Evolutionary conservation across 2,329 filamentous ascomycete genomes (phyloP).

Genomic region (Pseudogymnoascus sp.): DNA sequence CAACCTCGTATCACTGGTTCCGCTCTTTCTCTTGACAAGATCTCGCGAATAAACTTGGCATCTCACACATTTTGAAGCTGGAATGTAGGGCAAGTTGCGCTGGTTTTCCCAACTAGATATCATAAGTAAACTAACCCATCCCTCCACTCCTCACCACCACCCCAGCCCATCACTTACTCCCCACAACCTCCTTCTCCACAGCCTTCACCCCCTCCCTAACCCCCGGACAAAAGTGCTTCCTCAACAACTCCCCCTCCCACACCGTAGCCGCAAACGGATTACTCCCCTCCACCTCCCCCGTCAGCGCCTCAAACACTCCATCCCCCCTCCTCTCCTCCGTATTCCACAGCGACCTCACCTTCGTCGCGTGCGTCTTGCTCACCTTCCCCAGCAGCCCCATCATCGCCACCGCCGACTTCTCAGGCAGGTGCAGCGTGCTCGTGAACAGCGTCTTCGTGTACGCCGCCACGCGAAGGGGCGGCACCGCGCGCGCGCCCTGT

Average conservation of each 20-base stretch:
- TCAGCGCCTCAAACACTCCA: slow-evolving; percentile 69
- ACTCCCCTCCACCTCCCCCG: slow-evolving; percentile 67
- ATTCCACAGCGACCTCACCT: slow-evolving; percentile 81
- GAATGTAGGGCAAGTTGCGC: background rate
- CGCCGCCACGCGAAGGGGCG: slow-evolving; percentile 76
- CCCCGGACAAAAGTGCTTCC: slow-evolving; percentile 77
- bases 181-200: slow-evolving; percentile 51
- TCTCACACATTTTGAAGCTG: background rate
- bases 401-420: slow-evolving; percentile 77
- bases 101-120: slow-evolving; percentile 3
- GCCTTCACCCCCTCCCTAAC: slow-evolving; percentile 66
- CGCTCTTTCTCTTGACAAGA: background rate
- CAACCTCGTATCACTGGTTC: background rate
- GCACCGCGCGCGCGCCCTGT: slow-evolving; percentile 63
- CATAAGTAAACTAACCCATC: background rate
- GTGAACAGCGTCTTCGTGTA: slow-evolving; percentile 90
- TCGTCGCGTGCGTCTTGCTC: slow-evolving; percentile 70
- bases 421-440: slow-evolving; percentile 73
- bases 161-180: slow-evolving; percentile 9
- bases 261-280: slow-evolving; percentile 86
- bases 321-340: slow-evolving; percentile 91
- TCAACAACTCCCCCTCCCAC: slow-evolving; percentile 87
- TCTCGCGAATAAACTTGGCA: background rate
- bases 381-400: slow-evolving; percentile 71
- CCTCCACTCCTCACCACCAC: background rate